A percentile compares a stretch with the other conserved stretches of the same genome.
Conservation (phyloP, 2,329 filamentous ascomycete species). For the Cladosporium sp. region DNA sequence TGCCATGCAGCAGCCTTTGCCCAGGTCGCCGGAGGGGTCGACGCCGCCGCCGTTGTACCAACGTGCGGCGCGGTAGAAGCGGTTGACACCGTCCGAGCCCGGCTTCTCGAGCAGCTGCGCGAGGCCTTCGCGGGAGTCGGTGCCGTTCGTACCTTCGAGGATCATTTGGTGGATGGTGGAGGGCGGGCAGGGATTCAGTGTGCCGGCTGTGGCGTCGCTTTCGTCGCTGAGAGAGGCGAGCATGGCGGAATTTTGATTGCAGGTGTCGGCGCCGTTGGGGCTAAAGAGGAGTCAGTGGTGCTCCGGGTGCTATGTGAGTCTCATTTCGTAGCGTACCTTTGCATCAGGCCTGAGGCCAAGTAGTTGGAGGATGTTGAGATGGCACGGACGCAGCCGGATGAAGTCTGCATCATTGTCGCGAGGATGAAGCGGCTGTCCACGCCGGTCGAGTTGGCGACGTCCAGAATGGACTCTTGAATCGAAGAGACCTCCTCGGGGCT, state of each 20-base stretch:
- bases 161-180: conserved; percentile 36
- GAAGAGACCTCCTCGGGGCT: conserved; percentile 32
- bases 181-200: conserved; percentile 35
- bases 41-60: conserved; percentile 45
- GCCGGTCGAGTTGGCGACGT: conserved; percentile 28
- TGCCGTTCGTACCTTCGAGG: conserved; percentile 39
- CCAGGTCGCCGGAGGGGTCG: conserved; percentile 31
- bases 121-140: conserved; percentile 37
- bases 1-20: conserved; percentile 41
- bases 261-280: conserved; percentile 32
- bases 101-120: conserved; percentile 32
- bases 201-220: conserved; percentile 16
- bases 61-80: conserved; percentile 43
- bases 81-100: conserved; percentile 28
- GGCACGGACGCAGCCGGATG: conserved; percentile 42
- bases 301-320: conserved; percentile 5
- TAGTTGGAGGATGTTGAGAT: conserved; percentile 38
- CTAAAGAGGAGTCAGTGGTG: conserved; percentile 22
- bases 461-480: conserved; percentile 35
- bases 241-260: conserved; percentile 26
- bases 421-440: conserved; percentile 40
- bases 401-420: conserved; percentile 43
- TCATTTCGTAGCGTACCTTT: conserved; percentile 33
- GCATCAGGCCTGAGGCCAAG: conserved; percentile 44
- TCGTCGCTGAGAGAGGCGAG: conserved; percentile 30